phyloP scores from a whole-genome alignment of 2,329 filamentous ascomycete species.

The Ophiostoma fasciatum region DNA sequence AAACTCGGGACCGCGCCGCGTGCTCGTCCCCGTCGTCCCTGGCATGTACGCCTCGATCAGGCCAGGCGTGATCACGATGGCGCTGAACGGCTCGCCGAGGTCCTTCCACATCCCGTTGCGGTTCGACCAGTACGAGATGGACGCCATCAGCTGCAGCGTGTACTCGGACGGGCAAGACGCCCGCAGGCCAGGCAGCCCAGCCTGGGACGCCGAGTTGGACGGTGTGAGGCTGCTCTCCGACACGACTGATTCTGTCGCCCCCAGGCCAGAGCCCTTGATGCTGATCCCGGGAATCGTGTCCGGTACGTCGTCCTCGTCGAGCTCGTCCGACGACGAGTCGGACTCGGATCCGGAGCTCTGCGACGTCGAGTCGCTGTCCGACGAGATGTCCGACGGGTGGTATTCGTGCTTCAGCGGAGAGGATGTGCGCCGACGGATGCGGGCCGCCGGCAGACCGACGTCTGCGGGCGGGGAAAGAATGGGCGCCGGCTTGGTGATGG shows the following conservation, averaged over 20 bases:
- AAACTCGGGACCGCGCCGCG: slow-evolving; percentile 3
- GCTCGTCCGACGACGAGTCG: slow-evolving; percentile 35
- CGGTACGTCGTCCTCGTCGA: slow-evolving; percentile 45
- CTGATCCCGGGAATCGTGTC: slow-evolving; percentile 45
- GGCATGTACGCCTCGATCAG: slow-evolving; percentile 32
- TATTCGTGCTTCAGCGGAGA: slow-evolving; percentile 97
- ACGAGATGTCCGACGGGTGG: slow-evolving; percentile 60
- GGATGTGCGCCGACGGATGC: slow-evolving; percentile 57
- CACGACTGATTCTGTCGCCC: slow-evolving; percentile 24
- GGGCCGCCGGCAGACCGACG: slow-evolving; percentile 25
- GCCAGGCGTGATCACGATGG: slow-evolving; percentile 41
- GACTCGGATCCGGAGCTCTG: slow-evolving; percentile 38
- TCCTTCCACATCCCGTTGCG: slow-evolving; percentile 46
- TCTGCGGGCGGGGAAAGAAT: slow-evolving; percentile 32
- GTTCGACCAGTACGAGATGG: slow-evolving; percentile 48
- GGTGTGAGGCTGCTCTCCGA: slow-evolving; percentile 53
- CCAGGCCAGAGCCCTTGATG: slow-evolving; percentile 28
- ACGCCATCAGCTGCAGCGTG: slow-evolving; percentile 32
- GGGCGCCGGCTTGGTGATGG: slow-evolving; percentile 24
- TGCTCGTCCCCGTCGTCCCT: background rate
- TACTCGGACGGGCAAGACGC: slow-evolving; percentile 29
- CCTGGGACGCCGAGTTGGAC: slow-evolving; percentile 71
- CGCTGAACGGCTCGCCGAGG: slow-evolving; percentile 34
- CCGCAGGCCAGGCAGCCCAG: slow-evolving; percentile 39
- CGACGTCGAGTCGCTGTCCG: slow-evolving; percentile 45